phyloP scores from a whole-genome alignment of 2,329 filamentous ascomycete species.

The Bertia moriformis region DNA sequence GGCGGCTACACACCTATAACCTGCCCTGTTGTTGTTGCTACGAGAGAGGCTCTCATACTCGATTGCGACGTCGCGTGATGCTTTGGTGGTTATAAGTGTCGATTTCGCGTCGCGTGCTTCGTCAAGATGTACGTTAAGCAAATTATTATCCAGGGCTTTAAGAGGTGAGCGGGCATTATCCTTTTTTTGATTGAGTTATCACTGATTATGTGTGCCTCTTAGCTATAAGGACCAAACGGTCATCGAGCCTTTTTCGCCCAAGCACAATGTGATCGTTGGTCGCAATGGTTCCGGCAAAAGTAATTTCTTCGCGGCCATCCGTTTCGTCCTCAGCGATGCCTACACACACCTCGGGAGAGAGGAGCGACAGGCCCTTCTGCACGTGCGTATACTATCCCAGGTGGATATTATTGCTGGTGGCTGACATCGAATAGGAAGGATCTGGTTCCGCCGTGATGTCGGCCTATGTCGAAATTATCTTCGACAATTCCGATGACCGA shows the following conservation, averaged over 20 bases:
- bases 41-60: no score
- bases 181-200: background rate
- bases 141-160: conserved; percentile 99
- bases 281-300: conserved; percentile 99
- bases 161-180: conserved; percentile 47
- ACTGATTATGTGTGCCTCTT: conserved; percentile 6
- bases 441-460: conserved; percentile 97
- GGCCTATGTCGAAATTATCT: conserved; percentile 98
- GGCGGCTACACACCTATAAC: no score
- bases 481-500: conserved; percentile 91
- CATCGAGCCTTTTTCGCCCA: conserved; percentile 93
- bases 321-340: conserved; percentile 93
- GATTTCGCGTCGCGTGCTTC: background rate
- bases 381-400: conserved; percentile 42
- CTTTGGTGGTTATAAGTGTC: background rate
- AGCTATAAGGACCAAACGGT: conserved; percentile 99
- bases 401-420: no score
- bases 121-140: conserved; percentile 92
- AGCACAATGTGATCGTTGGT: conserved; percentile 95
- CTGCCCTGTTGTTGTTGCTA: no score
- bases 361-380: conserved; percentile 87
- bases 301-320: conserved; percentile 98
- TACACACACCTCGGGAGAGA: conserved; percentile 93
- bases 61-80: no score
- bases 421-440: conserved; percentile 35